Evolutionary conservation across 2,329 filamentous ascomycete genomes (phyloP).

Genomic region (Ilyonectria destructans): DNA sequence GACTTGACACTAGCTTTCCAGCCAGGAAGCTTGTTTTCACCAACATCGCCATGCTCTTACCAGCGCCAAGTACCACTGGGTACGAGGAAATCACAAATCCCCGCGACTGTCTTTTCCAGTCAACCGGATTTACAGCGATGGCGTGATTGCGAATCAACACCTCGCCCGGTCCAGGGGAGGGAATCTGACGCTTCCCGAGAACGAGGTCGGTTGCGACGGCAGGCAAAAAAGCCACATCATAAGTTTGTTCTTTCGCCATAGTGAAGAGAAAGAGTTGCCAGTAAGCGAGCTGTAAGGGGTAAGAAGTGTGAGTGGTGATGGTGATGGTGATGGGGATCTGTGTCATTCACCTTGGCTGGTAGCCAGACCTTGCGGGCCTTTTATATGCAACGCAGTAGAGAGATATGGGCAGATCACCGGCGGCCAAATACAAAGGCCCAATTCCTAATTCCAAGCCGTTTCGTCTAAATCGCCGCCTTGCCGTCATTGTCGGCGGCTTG

Average conservation of each 20-base stretch:
- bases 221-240: conserved; percentile 2
- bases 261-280: not conserved
- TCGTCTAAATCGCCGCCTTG: not conserved
- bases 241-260: not conserved
- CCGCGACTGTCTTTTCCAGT: conserved; percentile 13
- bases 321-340: not conserved
- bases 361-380: not conserved
- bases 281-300: not conserved
- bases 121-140: conserved; percentile 15
- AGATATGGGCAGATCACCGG: not conserved
- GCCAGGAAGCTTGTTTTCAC: not conserved
- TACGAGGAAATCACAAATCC: conserved; percentile 2
- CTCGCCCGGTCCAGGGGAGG: conserved; percentile 2
- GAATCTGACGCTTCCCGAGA: conserved; percentile 3
- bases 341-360: not conserved
- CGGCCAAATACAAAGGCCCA: not conserved
- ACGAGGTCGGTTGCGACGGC: conserved; percentile 6
- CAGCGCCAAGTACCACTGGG: conserved; percentile 9
- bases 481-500: too few relatives aligned
- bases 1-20: not conserved
- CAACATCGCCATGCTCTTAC: not conserved
- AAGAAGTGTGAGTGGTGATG: not conserved
- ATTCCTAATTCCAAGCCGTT: not conserved
- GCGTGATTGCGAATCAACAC: conserved; percentile 6
- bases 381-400: not conserved